Percentiles rank a stretch among this genome's conserved stretches.
Evolutionary conservation across 2,329 filamentous ascomycete genomes (phyloP).

Genomic region (Trichoderma pleuroti): DNA sequence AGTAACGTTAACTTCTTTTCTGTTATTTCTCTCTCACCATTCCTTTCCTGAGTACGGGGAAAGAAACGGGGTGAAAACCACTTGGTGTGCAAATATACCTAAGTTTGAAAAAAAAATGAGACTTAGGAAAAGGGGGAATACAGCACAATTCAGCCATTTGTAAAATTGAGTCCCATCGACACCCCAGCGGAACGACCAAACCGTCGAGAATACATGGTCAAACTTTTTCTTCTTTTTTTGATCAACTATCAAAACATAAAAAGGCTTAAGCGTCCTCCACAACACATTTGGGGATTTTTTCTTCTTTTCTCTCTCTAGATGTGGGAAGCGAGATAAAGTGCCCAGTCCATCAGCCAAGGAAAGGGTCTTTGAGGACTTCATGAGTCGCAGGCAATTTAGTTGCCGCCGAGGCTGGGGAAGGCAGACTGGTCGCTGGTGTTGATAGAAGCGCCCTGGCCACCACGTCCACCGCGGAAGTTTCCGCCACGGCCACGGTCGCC

Average conservation of each 20-base stretch:
- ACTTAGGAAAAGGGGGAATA: not conserved
- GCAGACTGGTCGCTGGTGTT: constrained; percentile 57
- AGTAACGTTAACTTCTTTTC: not conserved
- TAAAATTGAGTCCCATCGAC: constrained; percentile 22
- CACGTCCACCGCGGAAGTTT: constrained; percentile 43
- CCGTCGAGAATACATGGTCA: constrained; percentile 30
- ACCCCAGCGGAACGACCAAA: constrained; percentile 14
- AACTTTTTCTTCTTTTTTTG: constrained; percentile 25
- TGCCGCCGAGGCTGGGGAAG: constrained; percentile 59
- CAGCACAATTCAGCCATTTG: constrained; percentile 24
- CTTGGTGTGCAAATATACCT: not conserved
- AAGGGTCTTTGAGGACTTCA: constrained; percentile 16
- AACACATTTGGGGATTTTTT: constrained; percentile 11
- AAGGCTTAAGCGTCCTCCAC: constrained; percentile 25
- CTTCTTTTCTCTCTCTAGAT: constrained; percentile 6
- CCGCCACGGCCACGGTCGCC: constrained; percentile 45
- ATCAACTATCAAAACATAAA: constrained; percentile 29
- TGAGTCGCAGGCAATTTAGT: constrained; percentile 35
- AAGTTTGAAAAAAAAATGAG: not conserved
- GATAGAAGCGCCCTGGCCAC: constrained; percentile 41
- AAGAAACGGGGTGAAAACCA: not conserved
- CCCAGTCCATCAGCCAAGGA: constrained; percentile 17
- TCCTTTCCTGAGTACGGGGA: not conserved
- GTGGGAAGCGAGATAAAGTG: constrained; percentile 7
- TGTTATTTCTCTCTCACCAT: not conserved